A percentile compares a stretch with the other conserved stretches of the same genome.
These are phyloP conservation scores for Chlamydomonas schloesseri DNA, from an alignment of 139 green algal species.

Conservation along the genomic window DNA sequence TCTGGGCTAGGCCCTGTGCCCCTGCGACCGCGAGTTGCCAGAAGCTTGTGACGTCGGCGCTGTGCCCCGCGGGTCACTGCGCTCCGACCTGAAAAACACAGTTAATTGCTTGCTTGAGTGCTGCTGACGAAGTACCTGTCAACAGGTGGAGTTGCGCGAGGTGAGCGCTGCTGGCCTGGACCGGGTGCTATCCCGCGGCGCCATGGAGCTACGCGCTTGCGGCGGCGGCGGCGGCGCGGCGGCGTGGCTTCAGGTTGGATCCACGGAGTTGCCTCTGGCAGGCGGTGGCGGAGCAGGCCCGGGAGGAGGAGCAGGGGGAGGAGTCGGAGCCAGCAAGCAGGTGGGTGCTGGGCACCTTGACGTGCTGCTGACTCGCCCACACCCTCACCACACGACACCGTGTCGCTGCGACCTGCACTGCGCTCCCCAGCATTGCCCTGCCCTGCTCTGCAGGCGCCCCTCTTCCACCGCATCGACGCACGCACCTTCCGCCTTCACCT, in stretches of 20 bases:
- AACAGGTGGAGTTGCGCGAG: conserved; percentile 17
- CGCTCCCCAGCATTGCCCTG: too few species aligned
- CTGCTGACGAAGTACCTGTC: too few species aligned
- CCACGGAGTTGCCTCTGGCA: not conserved
- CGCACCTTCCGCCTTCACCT: not conserved
- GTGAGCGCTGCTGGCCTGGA: conserved; percentile 6
- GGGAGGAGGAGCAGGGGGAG: not conserved
- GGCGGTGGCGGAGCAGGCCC: not conserved
- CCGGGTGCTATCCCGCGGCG: not conserved
- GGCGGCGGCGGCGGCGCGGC: not conserved
- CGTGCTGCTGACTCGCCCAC: too few species aligned
- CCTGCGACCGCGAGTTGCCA: too few species aligned
- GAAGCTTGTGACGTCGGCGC: too few species aligned
- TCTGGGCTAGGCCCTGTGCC: too few species aligned
- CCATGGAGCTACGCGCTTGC: not conserved
- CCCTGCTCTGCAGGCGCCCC: not conserved
- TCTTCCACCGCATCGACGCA: conserved; percentile 1
- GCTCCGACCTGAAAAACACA: too few species aligned
- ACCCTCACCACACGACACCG: too few species aligned
- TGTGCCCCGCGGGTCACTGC: too few species aligned
- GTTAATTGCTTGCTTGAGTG: too few species aligned
- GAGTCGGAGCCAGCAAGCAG: not conserved
- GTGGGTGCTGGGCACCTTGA: not conserved
- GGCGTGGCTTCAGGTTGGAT: not conserved
- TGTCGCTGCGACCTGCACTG: too few species aligned